Evolutionary conservation across 148 eudicot species (phyloP).

Genomic region (Nyssa sinensis): DNA sequence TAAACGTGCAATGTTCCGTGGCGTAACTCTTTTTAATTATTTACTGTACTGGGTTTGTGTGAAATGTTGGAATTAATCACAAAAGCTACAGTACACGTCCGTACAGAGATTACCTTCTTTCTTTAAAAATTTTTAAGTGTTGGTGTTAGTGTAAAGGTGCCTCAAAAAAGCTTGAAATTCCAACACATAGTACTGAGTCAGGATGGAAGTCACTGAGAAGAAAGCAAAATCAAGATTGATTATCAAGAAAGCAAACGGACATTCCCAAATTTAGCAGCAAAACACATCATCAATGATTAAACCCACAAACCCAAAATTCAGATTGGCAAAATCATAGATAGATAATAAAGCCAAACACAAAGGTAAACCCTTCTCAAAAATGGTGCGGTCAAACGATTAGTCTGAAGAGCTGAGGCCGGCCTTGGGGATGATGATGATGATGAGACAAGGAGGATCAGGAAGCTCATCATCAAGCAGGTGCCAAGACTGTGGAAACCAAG

Average conservation of each 20-base stretch:
- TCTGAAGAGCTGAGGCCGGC: too few species aligned
- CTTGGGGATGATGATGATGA: too few species aligned
- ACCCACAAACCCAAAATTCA: neutral
- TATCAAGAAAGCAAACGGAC: neutral
- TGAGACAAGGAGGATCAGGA: slow-evolving; percentile 14
- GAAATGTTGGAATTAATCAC: too few species aligned
- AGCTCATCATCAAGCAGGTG: slow-evolving; percentile 45
- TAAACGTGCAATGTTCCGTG: too few species aligned
- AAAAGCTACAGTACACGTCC: slow-evolving; percentile 13
- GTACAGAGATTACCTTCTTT: neutral
- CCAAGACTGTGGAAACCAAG: slow-evolving; percentile 79
- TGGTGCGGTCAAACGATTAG: slow-evolving; percentile 9
- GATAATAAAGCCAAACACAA: too few species aligned
- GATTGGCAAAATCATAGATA: too few species aligned
- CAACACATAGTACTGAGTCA: neutral
- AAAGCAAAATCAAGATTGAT: neutral
- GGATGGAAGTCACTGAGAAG: neutral
- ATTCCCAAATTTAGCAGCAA: slow-evolving; percentile 1
- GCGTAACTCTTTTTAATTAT: too few species aligned
- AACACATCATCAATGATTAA: neutral
- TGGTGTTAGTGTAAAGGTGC: too few species aligned
- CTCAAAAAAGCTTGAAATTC: neutral
- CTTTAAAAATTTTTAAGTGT: too few species aligned
- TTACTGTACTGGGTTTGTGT: too few species aligned
- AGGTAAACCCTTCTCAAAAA: too few species aligned